phyloP scores from a whole-genome alignment of 805 yeast species.

The Priceomyces carsonii region DNA sequence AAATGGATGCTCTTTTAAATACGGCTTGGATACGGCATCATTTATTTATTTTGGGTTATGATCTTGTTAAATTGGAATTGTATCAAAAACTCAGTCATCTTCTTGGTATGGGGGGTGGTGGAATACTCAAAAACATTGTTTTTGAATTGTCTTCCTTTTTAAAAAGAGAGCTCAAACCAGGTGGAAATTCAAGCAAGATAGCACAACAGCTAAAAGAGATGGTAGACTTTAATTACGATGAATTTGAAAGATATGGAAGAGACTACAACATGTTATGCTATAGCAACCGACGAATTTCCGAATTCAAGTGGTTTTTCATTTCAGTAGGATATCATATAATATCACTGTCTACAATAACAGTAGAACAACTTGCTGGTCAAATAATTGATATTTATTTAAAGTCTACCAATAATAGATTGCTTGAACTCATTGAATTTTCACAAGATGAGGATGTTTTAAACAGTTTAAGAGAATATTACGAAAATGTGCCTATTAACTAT shows the following conservation, averaged over 20 bases:
- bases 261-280: neutral
- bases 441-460: slow-evolving; percentile 15
- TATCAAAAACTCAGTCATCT: slow-evolving; percentile 32
- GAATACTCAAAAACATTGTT: slow-evolving; percentile 36
- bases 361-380: slow-evolving; percentile 28
- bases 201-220: slow-evolving; percentile 23
- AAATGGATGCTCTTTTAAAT: slow-evolving; percentile 10
- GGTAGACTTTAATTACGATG: slow-evolving; percentile 17
- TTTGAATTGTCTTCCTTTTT: slow-evolving; percentile 33
- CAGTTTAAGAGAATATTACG: slow-evolving; percentile 24
- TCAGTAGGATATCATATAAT: slow-evolving; percentile 28
- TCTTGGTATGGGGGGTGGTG: slow-evolving; percentile 31
- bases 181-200: slow-evolving; percentile 11
- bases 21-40: slow-evolving; percentile 33
- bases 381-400: slow-evolving; percentile 32
- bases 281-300: slow-evolving; percentile 8
- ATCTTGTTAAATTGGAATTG: slow-evolving; percentile 30
- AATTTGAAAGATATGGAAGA: slow-evolving; percentile 1
- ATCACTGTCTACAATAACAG: slow-evolving; percentile 17
- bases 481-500: slow-evolving; percentile 21
- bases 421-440: slow-evolving; percentile 3
- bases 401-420: slow-evolving; percentile 13
- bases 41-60: slow-evolving; percentile 34
- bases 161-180: slow-evolving; percentile 23
- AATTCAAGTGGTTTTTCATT: slow-evolving; percentile 24